Conservation (phyloP, 352 stramenopile genomes). For the Phytophthora aleatoria region DNA sequence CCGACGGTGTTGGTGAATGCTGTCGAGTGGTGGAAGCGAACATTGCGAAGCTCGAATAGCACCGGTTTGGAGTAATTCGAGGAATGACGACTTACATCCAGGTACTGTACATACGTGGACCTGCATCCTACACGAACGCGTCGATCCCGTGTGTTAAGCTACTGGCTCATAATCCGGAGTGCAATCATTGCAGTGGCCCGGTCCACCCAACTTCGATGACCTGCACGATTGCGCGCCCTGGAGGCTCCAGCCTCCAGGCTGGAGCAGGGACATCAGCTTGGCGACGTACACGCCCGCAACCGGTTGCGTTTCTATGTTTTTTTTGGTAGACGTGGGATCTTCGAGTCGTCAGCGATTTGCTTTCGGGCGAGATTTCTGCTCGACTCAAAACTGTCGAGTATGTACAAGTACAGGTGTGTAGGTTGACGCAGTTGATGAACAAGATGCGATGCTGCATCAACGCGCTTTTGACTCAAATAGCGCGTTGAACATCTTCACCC, state of each 20-base stretch:
- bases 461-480: too few relatives aligned
- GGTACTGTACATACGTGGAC: background rate
- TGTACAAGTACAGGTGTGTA: too few relatives aligned
- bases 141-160: background rate
- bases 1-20: constrained; percentile 3
- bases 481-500: too few relatives aligned
- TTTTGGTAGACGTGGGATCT: constrained; percentile 5
- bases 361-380: constrained; percentile 9
- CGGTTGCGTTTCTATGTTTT: constrained; percentile 23
- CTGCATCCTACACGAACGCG: constrained; percentile 7
- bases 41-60: constrained; percentile 15
- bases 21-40: constrained; percentile 17
- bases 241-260: too few relatives aligned
- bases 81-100: constrained; percentile 10
- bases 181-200: background rate
- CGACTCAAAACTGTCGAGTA: too few relatives aligned
- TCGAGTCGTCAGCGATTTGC: constrained; percentile 28
- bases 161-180: constrained; percentile 25
- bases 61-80: constrained; percentile 11
- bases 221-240: constrained; percentile 21
- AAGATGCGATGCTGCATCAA: too few relatives aligned
- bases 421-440: too few relatives aligned
- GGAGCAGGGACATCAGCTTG: background rate
- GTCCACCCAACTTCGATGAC: constrained; percentile 12
- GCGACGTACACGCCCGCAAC: too few relatives aligned